phyloP scores from a whole-genome alignment of 129 eudicot genomes.

The Lactuca saligna region DNA sequence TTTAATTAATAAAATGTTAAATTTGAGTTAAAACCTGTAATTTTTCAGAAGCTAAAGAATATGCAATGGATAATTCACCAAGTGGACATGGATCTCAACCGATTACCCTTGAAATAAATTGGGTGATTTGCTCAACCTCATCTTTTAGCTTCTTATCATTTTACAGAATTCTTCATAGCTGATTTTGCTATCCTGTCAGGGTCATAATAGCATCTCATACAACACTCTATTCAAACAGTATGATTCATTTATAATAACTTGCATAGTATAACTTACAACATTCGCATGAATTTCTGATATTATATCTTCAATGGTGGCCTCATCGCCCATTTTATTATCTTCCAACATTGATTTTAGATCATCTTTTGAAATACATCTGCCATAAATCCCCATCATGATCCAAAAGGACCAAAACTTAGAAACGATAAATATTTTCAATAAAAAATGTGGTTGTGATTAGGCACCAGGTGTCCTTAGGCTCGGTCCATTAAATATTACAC shows the following conservation, averaged over 20 bases:
- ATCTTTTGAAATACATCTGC: not conserved
- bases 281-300: conserved; percentile 14
- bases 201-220: no score
- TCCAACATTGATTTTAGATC: conserved; percentile 22
- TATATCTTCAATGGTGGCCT: conserved; percentile 16
- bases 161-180: no score
- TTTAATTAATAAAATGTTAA: conserved; percentile 13
- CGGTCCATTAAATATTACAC: no score
- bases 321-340: conserved; percentile 2
- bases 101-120: conserved; percentile 43
- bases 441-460: no score
- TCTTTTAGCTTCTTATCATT: conserved; percentile 25
- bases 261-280: conserved; percentile 17
- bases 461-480: no score
- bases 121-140: conserved; percentile 1
- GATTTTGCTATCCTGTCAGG: no score
- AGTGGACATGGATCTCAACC: conserved; percentile 94
- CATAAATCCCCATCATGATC: not conserved
- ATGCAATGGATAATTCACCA: conserved; percentile 98
- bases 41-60: conserved; percentile 81
- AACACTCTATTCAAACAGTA: no score
- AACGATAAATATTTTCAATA: no score
- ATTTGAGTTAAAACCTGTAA: not conserved
- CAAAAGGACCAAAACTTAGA: no score
- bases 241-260: not conserved